phyloP scores from a whole-genome alignment of 2,329 filamentous ascomycete genomes.

The Corniculantispora saksenae region DNA sequence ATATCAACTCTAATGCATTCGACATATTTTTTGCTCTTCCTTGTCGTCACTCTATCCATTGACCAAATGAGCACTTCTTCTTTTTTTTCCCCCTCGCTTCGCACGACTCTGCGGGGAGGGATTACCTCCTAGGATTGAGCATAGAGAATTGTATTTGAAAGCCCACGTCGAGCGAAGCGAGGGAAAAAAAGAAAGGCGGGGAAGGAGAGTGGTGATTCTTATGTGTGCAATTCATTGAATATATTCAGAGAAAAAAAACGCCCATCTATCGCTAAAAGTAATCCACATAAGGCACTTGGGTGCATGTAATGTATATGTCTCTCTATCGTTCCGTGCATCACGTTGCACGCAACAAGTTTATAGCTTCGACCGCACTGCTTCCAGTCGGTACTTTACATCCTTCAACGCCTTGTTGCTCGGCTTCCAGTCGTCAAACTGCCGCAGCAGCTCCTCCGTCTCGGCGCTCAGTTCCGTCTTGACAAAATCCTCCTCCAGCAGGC shows the following conservation, averaged over 20 bases:
- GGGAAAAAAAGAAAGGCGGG: not conserved
- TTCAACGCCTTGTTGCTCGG: constrained; percentile 87
- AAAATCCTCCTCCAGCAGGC: constrained; percentile 85
- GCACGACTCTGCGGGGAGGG: no score
- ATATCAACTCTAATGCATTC: constrained; percentile 11
- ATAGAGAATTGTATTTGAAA: not conserved
- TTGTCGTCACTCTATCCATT: no score
- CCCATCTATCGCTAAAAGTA: not conserved
- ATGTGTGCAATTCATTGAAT: not conserved
- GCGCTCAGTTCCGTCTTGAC: constrained; percentile 77
- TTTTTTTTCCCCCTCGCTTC: no score
- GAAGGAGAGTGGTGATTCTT: no score
- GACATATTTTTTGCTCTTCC: not conserved
- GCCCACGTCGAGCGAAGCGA: not conserved
- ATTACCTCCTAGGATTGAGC: no score
- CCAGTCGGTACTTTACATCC: constrained; percentile 92
- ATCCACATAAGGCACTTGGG: not conserved
- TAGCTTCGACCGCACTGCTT: constrained; percentile 86
- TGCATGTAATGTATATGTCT: not conserved
- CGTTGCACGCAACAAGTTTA: no score
- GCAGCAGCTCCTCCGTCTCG: constrained; percentile 79
- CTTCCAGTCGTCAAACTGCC: constrained; percentile 91
- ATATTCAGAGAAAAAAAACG: not conserved
- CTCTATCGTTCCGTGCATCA: not conserved
- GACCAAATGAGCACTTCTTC: no score